phyloP scores from a whole-genome alignment of 2,329 filamentous ascomycete genomes.

The Grosmannia clavigera region DNA sequence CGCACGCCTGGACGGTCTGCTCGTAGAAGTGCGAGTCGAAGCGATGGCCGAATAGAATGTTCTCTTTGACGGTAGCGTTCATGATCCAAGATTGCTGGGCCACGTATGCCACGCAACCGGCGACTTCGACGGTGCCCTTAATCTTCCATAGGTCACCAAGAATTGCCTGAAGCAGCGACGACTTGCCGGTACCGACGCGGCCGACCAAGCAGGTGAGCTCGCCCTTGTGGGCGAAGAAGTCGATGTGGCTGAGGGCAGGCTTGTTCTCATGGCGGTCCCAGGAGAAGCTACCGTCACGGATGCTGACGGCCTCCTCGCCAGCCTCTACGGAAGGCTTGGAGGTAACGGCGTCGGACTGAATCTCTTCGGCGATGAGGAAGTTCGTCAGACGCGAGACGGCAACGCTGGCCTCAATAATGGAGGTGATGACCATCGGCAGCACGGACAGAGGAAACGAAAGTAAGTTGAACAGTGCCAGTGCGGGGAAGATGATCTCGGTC shows the following conservation, averaged over 20 bases:
- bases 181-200: conserved; percentile 89
- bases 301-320: conserved; percentile 76
- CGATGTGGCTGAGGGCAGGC: conserved; percentile 66
- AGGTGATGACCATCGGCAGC: conserved; percentile 93
- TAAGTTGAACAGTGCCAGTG: conserved; percentile 86
- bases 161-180: conserved; percentile 77
- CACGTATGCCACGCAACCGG: conserved; percentile 79
- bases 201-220: conserved; percentile 89
- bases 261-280: conserved; percentile 77
- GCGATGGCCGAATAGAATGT: conserved; percentile 90
- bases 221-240: conserved; percentile 81
- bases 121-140: conserved; percentile 69
- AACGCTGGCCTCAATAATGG: conserved; percentile 91
- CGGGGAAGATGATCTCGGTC: conserved; percentile 92
- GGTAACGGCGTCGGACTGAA: conserved; percentile 73
- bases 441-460: conserved; percentile 90
- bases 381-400: conserved; percentile 75
- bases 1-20: conserved; percentile 81
- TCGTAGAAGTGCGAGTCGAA: conserved; percentile 94
- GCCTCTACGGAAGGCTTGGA: conserved; percentile 58
- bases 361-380: conserved; percentile 78
- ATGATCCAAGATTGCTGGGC: conserved; percentile 92
- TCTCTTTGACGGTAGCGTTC: conserved; percentile 94
- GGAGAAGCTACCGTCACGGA: conserved; percentile 79
- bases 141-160: conserved; percentile 88